A percentile compares a stretch with the other conserved stretches of the same genome.
These are phyloP conservation scores for Candida railenensis DNA, from an alignment of 805 yeast species.

Conservation along the genomic window DNA sequence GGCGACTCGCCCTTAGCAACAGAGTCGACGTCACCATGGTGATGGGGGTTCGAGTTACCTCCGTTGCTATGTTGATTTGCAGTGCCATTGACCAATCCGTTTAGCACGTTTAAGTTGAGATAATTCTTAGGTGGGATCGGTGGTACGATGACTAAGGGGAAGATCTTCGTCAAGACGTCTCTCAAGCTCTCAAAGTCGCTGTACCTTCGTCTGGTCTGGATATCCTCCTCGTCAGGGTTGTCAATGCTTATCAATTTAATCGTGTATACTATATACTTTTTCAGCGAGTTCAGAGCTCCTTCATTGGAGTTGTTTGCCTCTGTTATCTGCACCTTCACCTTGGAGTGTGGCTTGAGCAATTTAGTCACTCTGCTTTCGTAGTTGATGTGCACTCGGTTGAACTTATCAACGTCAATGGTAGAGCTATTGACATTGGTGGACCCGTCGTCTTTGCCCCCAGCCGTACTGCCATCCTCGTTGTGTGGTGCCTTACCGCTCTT, in stretches of 20 bases:
- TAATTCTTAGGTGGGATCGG: conserved; percentile 75
- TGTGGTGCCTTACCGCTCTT: conserved; percentile 12
- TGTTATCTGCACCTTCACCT: conserved; percentile 45
- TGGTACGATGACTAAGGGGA: conserved; percentile 83
- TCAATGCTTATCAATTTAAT: conserved; percentile 55
- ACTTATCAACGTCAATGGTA: conserved; percentile 8
- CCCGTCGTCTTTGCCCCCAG: too few species aligned
- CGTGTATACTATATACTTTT: conserved; percentile 75
- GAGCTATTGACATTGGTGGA: neutral
- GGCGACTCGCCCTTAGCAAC: conserved; percentile 4
- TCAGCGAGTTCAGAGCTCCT: conserved; percentile 60
- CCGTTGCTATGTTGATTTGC: conserved; percentile 2
- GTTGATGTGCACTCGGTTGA: conserved; percentile 28
- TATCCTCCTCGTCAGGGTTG: conserved; percentile 36
- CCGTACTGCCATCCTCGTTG: too few species aligned
- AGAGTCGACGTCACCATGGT: neutral
- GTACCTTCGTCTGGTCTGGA: conserved; percentile 75
- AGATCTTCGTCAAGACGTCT: conserved; percentile 63
- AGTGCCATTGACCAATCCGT: conserved; percentile 26
- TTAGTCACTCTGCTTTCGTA: conserved; percentile 36
- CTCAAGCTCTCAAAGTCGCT: conserved; percentile 89
- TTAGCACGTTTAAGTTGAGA: conserved; percentile 31
- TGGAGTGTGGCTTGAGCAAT: conserved; percentile 28
- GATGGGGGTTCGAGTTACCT: neutral
- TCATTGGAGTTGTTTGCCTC: conserved; percentile 89